These are phyloP conservation scores for Knufia petricola DNA, from an alignment of 2,329 filamentous ascomycete species.

Conservation along the genomic window DNA sequence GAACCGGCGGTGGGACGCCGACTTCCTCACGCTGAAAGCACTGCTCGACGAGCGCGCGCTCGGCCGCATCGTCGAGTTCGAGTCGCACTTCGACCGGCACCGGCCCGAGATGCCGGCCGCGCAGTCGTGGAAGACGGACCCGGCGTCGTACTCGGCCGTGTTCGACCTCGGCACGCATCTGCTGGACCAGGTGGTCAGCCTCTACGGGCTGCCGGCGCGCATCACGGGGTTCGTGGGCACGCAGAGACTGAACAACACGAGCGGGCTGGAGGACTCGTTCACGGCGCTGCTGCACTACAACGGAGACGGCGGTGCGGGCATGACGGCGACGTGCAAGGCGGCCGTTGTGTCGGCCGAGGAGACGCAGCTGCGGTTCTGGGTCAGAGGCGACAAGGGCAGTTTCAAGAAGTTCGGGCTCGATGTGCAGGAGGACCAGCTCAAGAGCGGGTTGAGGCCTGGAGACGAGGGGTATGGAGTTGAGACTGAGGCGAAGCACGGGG, in stretches of 20 bases:
- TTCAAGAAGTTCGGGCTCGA: conserved; percentile 66
- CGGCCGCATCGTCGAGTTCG: conserved; percentile 66
- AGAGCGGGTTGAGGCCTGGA: conserved; percentile 50
- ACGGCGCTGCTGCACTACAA: conserved; percentile 59
- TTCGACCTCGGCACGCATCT: conserved; percentile 71
- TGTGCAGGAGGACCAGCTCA: conserved; percentile 65
- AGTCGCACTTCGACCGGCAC: conserved; percentile 73
- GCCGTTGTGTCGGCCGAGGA: conserved; percentile 59
- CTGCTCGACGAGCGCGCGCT: conserved; percentile 51
- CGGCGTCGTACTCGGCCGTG: conserved; percentile 56
- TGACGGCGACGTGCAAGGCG: conserved; percentile 61
- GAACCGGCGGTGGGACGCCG: conserved; percentile 68
- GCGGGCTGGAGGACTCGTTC: conserved; percentile 40
- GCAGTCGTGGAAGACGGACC: conserved; percentile 58
- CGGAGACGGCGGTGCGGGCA: no score
- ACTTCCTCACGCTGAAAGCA: conserved; percentile 61
- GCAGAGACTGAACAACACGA: conserved; percentile 50
- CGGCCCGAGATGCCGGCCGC: conserved; percentile 45
- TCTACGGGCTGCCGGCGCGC: conserved; percentile 59
- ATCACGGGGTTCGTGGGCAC: conserved; percentile 61
- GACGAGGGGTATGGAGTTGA: conserved; percentile 59
- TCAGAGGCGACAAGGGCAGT: conserved; percentile 62
- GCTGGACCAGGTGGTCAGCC: conserved; percentile 61
- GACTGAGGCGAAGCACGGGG: conserved; percentile 47
- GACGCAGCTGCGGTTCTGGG: conserved; percentile 65